phyloP scores from a whole-genome alignment of 176 grass and related monocot species.

The Canna indica region DNA sequence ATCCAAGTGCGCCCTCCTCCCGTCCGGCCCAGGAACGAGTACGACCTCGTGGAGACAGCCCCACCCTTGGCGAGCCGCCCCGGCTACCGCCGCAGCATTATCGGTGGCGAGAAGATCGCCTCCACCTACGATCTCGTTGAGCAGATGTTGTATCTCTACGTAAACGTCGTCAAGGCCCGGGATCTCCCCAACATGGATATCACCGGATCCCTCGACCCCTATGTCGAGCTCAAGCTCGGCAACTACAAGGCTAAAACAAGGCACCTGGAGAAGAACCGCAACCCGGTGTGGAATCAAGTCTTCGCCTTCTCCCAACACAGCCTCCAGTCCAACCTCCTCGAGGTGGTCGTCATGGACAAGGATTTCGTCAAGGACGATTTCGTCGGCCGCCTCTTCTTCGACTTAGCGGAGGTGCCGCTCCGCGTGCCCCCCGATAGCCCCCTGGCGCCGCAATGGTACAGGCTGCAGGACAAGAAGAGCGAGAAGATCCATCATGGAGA shows the following conservation, averaged over 20 bases:
- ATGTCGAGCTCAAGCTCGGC: slow-evolving; percentile 71
- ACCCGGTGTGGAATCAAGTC: slow-evolving; percentile 66
- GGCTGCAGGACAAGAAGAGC: slow-evolving; percentile 32
- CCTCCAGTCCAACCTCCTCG: slow-evolving; percentile 40
- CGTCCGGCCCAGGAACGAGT: neutral
- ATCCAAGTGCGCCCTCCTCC: neutral
- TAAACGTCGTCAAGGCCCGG: slow-evolving; percentile 63
- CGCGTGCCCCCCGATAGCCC: slow-evolving; percentile 64
- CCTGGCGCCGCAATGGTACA: slow-evolving; percentile 75
- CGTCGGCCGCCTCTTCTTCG: slow-evolving; percentile 48
- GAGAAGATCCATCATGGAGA: slow-evolving; percentile 56
- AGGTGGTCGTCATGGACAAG: slow-evolving; percentile 71
- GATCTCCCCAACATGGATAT: slow-evolving; percentile 60
- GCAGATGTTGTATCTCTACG: slow-evolving; percentile 51
- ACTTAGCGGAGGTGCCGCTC: slow-evolving; percentile 40
- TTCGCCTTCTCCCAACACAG: slow-evolving; percentile 66
- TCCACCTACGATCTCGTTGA: slow-evolving; percentile 78
- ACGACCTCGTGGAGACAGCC: slow-evolving; percentile 7
- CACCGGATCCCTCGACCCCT: slow-evolving; percentile 71
- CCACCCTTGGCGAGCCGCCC: slow-evolving; percentile 8
- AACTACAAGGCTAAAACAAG: slow-evolving; percentile 57
- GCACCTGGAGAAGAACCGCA: slow-evolving; percentile 52
- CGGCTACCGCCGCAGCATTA: slow-evolving; percentile 3
- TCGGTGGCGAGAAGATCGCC: slow-evolving; percentile 40
- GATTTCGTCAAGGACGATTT: slow-evolving; percentile 53